These are phyloP conservation scores for Ilyonectria robusta DNA, from an alignment of 2,329 filamentous ascomycete species.

Conservation along the genomic window DNA sequence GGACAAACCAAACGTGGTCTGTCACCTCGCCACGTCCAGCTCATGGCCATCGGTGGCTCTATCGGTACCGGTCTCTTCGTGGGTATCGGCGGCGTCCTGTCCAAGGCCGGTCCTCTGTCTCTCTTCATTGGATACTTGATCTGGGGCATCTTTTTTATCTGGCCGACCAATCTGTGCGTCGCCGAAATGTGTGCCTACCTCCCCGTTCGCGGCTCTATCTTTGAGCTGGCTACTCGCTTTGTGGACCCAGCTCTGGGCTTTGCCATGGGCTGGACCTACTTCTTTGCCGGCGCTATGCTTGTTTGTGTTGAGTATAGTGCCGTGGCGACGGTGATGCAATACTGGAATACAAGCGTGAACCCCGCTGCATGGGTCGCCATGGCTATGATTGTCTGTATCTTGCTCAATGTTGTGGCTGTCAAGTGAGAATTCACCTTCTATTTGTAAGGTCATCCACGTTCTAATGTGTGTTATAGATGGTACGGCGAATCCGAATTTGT, in stretches of 20 bases:
- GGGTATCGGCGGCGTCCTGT: conserved; percentile 60
- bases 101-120: conserved; percentile 59
- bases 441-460: conserved; percentile 43
- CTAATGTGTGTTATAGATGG: conserved; percentile 37
- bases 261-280: conserved; percentile 67
- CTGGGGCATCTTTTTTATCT: conserved; percentile 61
- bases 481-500: conserved; percentile 65
- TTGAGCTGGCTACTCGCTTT: conserved; percentile 69
- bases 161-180: conserved; percentile 62
- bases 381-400: conserved; percentile 60
- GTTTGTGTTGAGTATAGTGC: conserved; percentile 62
- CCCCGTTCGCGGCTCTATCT: conserved; percentile 68
- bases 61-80: conserved; percentile 64
- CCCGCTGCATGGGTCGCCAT: conserved; percentile 65
- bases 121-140: conserved; percentile 61
- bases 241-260: conserved; percentile 72
- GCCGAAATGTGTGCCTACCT: conserved; percentile 72
- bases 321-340: conserved; percentile 61
- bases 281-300: conserved; percentile 62
- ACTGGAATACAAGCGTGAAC: conserved; percentile 59
- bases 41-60: conserved; percentile 64
- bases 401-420: conserved; percentile 63
- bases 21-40: conserved; percentile 61
- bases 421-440: conserved; percentile 48
- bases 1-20: conserved; percentile 53